A percentile compares a stretch with the other conserved stretches of the same genome.
phyloP scores from a whole-genome alignment of 2,329 filamentous ascomycete genomes.

The Annulohypoxylon truncatum region DNA sequence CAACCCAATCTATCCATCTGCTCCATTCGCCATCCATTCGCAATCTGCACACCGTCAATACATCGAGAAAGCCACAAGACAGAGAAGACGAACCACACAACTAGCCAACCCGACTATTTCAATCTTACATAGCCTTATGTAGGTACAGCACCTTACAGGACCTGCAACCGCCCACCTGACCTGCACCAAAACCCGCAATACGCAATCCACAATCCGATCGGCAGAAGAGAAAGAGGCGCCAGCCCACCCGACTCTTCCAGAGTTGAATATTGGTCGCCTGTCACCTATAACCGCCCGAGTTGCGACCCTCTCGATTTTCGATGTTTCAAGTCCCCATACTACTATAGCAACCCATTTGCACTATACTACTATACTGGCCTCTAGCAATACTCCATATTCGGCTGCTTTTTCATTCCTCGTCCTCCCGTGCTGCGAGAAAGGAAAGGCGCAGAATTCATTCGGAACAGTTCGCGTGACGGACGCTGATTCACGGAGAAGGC shows the following conservation, averaged over 20 bases:
- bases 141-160: conserved; percentile 20
- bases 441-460: conserved; percentile 20
- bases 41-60: conserved; percentile 17
- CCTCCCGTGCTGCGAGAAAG: conserved; percentile 1
- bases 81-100: neutral
- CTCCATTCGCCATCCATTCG: no score
- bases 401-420: conserved; percentile 22
- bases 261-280: conserved; percentile 15
- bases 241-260: conserved; percentile 15
- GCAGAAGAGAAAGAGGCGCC: conserved; percentile 25
- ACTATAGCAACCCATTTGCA: conserved; percentile 27
- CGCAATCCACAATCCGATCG: conserved; percentile 10
- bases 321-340: conserved; percentile 40
- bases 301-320: conserved; percentile 32
- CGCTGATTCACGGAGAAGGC: conserved; percentile 22
- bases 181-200: conserved; percentile 10
- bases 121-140: conserved; percentile 26
- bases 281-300: conserved; percentile 39
- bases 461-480: conserved; percentile 26
- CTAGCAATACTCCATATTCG: conserved; percentile 18
- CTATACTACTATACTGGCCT: conserved; percentile 25
- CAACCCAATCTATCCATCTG: conserved; percentile 25
- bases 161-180: conserved; percentile 33
- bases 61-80: conserved; percentile 31
- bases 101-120: conserved; percentile 7